Evolutionary conservation across 2,329 filamentous ascomycete genomes (phyloP), one percentile per base, ranked within the genome.

Genomic region (Talaromyces rugulosus): DNA sequence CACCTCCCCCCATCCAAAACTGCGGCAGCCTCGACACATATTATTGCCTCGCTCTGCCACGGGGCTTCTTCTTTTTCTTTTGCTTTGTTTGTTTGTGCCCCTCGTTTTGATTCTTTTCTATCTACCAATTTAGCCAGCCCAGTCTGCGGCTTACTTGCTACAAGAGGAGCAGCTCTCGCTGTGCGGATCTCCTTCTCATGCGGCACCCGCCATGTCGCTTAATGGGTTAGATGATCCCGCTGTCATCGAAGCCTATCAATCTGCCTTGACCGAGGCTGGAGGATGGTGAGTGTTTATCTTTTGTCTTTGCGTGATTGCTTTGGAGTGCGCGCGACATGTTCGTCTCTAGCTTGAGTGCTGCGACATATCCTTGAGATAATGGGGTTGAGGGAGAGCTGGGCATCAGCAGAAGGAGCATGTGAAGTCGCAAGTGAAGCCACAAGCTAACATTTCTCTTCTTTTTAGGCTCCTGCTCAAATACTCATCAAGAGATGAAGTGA

Each of bases 401-500:
- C 9, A 27, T 18, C 2, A n/a, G 9, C 18, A 27, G 33, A 40
- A 31, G 50, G 23, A 33, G n/a, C n/a, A 61, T 6, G 33, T 54
- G 36, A 11, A n/a, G 42, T 66, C 56, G 14, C 30, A 34, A 28
- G 33, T 12, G 33, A 47, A 30, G 53, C n/a, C 55, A 50, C 66
- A 67, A 65, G 62, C 64, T 64, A 65, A 52, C 52, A 27, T 28
- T 31, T 59, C 54, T 63, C 28, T 33, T 60, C 63, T 68, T 23
- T 62, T 36, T 72, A 98, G 95, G 95, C 95, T 99, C 72, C 86
- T 98, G 65, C 87, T 99, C 69, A 93, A 94, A 75, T 99, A 99
- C 78, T 83, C 86, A 65, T 89, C 89, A 64, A 89, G 95, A 76
- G 95, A 99, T 81, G 91, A 94, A 69, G 84, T 99, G 64, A 88